Evolutionary conservation across 345 rosid genomes (phyloP).

Genomic region (Chamaenerion angustifolium): DNA sequence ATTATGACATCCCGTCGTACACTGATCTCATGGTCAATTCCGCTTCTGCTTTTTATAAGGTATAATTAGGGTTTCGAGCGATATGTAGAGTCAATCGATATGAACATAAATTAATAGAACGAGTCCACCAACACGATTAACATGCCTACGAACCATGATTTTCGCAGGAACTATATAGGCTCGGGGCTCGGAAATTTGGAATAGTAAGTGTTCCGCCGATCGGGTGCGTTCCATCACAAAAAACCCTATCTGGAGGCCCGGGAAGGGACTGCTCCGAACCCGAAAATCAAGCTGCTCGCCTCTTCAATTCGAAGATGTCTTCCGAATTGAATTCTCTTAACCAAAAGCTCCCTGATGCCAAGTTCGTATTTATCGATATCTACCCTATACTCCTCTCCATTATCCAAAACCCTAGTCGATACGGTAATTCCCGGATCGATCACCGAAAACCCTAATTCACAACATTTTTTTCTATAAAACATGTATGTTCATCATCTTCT

Average conservation of each 20-base stretch:
- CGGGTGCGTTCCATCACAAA: constrained; percentile 70
- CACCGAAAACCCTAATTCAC: not conserved
- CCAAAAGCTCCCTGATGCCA: constrained; percentile 13
- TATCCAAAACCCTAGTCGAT: constrained; percentile 29
- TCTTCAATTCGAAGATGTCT: constrained; percentile 45
- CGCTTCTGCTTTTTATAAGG: constrained; percentile 13
- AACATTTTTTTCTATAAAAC: not conserved
- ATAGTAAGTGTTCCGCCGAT: constrained; percentile 41
- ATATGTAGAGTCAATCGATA: no score
- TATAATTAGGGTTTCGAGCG: no score
- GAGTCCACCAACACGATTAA: no score
- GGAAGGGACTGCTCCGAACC: constrained; percentile 28
- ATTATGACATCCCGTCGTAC: constrained; percentile 10
- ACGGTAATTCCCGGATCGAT: constrained; percentile 27
- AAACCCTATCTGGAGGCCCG: constrained; percentile 50
- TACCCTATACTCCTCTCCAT: constrained; percentile 18
- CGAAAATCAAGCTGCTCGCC: constrained; percentile 33
- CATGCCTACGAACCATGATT: no score
- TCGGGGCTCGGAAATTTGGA: constrained; percentile 49
- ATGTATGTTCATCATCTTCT: not conserved
- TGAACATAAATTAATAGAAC: no score
- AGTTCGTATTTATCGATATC: constrained; percentile 28
- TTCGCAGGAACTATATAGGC: constrained; percentile 29
- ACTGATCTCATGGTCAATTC: constrained; percentile 10
- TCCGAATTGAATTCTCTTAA: constrained; percentile 16